Evolutionary conservation across 1,284 basidiomycete genomes (phyloP), one percentile per base, ranked within the genome.

Genomic region (Cryptococcus deneoformans): DNA sequence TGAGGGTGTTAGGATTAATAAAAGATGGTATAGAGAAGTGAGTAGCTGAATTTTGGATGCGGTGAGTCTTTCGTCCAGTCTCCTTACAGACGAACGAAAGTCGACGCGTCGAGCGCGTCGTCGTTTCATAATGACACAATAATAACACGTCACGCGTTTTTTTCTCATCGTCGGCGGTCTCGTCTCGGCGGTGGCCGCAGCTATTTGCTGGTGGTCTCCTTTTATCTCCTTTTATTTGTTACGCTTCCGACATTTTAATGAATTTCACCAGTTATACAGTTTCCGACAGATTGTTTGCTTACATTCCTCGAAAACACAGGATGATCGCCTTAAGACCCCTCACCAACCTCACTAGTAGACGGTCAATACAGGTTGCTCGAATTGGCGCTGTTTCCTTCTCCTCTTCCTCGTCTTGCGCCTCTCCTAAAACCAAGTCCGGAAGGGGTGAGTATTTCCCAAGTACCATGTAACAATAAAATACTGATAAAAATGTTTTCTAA

Each of bases 361-460:
- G 52, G 38, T 3, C 44, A 29, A 24, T 20, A 6, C 56, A 54
- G 34, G 42, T 50, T 36, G 10, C 24, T 24, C 11, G 29, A 5
- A 5, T 14, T 14, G 14, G 36, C 3, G 34, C 57, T 24, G 50
- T 50, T 11, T 37, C 54, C 35, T 58, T 59, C 37, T 58, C 56
- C 3, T 54, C 55, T 20, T 55, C 59, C 3, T 58, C 57, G 0
- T 49, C 60, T 6, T 37, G 45, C 37, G 54, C 63, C 12, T 44
- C 61, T 42, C 52, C 59, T 14, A 60, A 56, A 50, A 12, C 50
- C 6, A 61, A 60, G 53, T 39, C 56, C 36, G 38, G 56, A 35
- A 62, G 58, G 49, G 43, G 58, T 62, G 12, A 50, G 54, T 60
- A 3, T 5, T 16, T 24, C n/a, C 39, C 20, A 39, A 24, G 5